phyloP scores from a whole-genome alignment of 2,329 filamentous ascomycete genomes.

The Leptographium lundbergii region DNA sequence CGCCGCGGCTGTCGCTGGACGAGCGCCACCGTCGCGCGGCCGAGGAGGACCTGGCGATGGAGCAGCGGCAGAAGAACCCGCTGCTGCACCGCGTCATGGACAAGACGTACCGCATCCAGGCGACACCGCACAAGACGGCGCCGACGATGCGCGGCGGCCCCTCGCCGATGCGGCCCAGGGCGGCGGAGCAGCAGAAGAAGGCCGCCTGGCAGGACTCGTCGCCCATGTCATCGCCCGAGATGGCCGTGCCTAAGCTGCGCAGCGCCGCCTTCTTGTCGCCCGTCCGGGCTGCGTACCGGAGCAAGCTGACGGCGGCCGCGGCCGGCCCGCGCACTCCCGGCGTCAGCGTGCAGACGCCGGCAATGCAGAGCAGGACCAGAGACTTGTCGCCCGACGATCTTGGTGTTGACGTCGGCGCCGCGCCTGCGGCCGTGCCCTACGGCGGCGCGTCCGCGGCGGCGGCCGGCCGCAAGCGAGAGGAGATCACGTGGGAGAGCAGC shows the following conservation, averaged over 20 bases:
- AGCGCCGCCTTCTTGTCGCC: conserved; percentile 79
- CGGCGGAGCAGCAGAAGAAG: conserved; percentile 18
- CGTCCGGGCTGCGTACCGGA: conserved; percentile 29
- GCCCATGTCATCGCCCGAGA: conserved; percentile 62
- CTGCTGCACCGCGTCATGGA: conserved; percentile 85
- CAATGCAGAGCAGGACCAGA: conserved; percentile 34
- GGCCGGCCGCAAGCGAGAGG: conserved; percentile 14
- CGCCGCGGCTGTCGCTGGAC: conserved; percentile 40
- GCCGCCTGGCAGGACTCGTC: conserved; percentile 37
- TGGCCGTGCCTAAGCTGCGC: conserved; percentile 69
- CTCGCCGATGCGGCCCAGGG: conserved; percentile 31
- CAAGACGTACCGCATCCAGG: conserved; percentile 88
- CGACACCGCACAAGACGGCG: conserved; percentile 61
- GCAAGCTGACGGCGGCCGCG: conserved; percentile 28
- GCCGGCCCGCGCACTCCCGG: conserved; percentile 59
- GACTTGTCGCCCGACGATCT: conserved; percentile 24
- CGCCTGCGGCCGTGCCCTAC: background rate
- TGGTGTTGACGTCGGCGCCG: background rate
- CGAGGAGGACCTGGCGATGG: conserved; percentile 14
- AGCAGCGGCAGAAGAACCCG: conserved; percentile 48
- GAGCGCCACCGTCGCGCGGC: conserved; percentile 33
- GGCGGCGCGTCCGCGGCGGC: background rate
- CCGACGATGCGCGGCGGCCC: conserved; percentile 26
- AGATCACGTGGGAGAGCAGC: conserved; percentile 63
- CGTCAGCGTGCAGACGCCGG: conserved; percentile 73